Evolutionary conservation across 169 alveolate genomes (phyloP), one percentile per base, ranked within the genome.

Genomic region (Plasmodium cynomolgi): DNA sequence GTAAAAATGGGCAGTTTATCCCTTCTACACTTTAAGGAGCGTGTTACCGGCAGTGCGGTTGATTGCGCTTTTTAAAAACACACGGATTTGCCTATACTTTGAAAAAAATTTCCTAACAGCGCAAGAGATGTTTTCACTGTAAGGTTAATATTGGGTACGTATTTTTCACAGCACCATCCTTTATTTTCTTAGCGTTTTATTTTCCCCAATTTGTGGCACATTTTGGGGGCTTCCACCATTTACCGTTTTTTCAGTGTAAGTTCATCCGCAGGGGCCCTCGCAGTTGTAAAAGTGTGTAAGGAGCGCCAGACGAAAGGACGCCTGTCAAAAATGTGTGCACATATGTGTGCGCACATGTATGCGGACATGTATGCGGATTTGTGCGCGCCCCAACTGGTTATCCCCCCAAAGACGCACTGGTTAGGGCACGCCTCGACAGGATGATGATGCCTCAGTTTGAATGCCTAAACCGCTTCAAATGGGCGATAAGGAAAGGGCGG

Each of bases 361-460:
- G 15, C 33, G 17, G 15, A n/a, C 17, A n/a, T 20, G 15, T 7
- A 44, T 31, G 26, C 39, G 31, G n/a, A 44, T 11, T 26, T 81
- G 20, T 81, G 41, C 47, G 1, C 17, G 9, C 17, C 2, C 34
- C 41, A 81, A 54, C 6, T 47, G 41, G 68, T 54, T 47, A 81
- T 26, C 31, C 11, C 44, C 37, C 17, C 6, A 11, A 26, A 81
- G 71, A 81, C 31, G 71, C 41, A 81, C 50, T 81, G 15, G 13
- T 44, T 41, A 33, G 41, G 41, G 26, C 26, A 50, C 77, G 15
- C 92, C 15, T 73, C 13, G 29, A 72, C 37, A 39, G 54, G 54
- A 84, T 84, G 92, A 39, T 71, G 20, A 47, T 23, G 20, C 62
- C 62, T 4, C 17, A 62, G 29, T n/a, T 41, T 84, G 11, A 88